These are phyloP conservation scores for Casuarina cunninghamiana DNA, from an alignment of 306 rosid genomes.

Conservation along the genomic window DNA sequence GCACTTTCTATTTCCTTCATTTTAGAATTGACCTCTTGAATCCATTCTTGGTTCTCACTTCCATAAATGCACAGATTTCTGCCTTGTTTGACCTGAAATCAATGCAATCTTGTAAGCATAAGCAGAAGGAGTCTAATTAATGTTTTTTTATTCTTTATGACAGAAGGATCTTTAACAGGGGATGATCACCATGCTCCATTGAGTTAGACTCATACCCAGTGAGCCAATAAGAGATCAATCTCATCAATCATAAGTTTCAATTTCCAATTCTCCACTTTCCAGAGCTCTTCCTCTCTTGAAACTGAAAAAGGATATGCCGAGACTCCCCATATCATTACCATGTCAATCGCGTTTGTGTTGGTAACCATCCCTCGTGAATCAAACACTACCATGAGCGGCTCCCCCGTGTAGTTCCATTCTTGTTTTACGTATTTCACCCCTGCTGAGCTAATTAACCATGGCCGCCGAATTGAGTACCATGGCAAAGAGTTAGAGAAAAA, in stretches of 20 bases:
- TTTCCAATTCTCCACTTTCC: constrained; percentile 50
- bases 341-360: constrained; percentile 51
- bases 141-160: constrained; percentile 4
- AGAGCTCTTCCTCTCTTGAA: constrained; percentile 53
- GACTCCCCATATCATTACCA: constrained; percentile 53
- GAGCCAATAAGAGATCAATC: constrained; percentile 43
- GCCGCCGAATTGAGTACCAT: constrained; percentile 54
- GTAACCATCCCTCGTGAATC: constrained; percentile 57
- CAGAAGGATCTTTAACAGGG: not conserved
- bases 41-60: constrained; percentile 50
- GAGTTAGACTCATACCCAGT: constrained; percentile 48
- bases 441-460: constrained; percentile 47
- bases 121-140: constrained; percentile 13
- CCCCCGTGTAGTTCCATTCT: constrained; percentile 51
- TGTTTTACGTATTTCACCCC: constrained; percentile 39
- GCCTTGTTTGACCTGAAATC: constrained; percentile 54
- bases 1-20: constrained; percentile 33
- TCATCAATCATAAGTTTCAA: constrained; percentile 47
- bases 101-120: constrained; percentile 14
- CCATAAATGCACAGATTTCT: constrained; percentile 59
- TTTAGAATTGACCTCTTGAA: constrained; percentile 41
- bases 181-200: constrained; percentile 8
- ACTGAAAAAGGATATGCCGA: constrained; percentile 52
- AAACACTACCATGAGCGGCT: constrained; percentile 46
- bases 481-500: constrained; percentile 47